A percentile compares a stretch with the other conserved stretches of the same genome.
Conservation (phyloP, 2,329 filamentous ascomycete genomes). For the Byssothecium circinans region DNA sequence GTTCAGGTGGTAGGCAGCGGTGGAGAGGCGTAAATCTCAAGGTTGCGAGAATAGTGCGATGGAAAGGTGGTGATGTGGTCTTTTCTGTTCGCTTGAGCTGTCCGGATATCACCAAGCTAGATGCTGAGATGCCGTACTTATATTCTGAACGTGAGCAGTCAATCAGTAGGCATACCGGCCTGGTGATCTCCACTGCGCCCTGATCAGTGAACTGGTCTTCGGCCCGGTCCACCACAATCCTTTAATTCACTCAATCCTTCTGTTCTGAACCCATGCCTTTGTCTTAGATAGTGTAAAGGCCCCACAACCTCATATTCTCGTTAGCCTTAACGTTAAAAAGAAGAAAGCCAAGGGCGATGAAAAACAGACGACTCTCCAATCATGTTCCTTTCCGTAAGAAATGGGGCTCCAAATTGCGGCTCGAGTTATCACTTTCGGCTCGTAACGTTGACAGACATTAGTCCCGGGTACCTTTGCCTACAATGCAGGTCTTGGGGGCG, state of each 20-base stretch:
- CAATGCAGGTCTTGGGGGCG: conserved; percentile 11
- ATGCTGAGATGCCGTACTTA: conserved; percentile 14
- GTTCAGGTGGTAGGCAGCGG: background rate
- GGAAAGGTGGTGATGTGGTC: background rate
- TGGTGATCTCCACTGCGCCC: conserved; percentile 10
- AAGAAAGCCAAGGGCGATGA: conserved; percentile 11
- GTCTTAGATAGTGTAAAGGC: conserved; percentile 10
- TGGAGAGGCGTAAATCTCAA: background rate
- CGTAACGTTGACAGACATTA: conserved; percentile 10
- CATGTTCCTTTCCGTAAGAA: conserved; percentile 13
- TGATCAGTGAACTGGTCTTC: conserved; percentile 12
- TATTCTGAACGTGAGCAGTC: conserved; percentile 11
- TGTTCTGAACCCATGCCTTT: conserved; percentile 22
- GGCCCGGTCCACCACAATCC: conserved; percentile 14
- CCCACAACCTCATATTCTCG: conserved; percentile 13
- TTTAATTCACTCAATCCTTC: conserved; percentile 8
- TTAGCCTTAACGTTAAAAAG: conserved; percentile 16
- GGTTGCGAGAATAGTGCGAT: background rate
- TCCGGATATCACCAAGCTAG: background rate
- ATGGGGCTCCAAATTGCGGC: conserved; percentile 10
- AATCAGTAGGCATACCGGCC: conserved; percentile 11
- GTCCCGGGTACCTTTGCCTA: conserved; percentile 5
- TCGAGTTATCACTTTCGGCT: conserved; percentile 6
- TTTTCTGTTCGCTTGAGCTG: background rate
- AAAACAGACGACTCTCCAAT: conserved; percentile 17